Evolutionary conservation across 2,329 filamentous ascomycete species (phyloP).

Genomic region (Periconia sp.): DNA sequence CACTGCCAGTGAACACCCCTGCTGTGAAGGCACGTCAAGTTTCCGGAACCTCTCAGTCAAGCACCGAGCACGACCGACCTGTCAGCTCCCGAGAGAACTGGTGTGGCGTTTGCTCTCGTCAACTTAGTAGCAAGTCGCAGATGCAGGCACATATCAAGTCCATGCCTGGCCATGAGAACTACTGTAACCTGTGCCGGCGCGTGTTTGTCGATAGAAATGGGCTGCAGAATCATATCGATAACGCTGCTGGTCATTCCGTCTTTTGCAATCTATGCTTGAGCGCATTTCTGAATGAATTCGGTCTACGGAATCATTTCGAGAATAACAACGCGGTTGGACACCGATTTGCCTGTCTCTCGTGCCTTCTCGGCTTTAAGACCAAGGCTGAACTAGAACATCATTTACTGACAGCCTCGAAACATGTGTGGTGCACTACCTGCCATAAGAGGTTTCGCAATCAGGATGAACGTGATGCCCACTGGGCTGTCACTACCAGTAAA

Average conservation of each 20-base stretch:
- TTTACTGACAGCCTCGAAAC: slow-evolving; percentile 25
- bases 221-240: slow-evolving; percentile 37
- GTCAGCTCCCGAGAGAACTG: slow-evolving; percentile 25
- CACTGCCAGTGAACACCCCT: background rate
- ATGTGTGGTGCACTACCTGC: slow-evolving; percentile 33
- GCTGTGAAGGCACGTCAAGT: slow-evolving; percentile 4
- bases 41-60: slow-evolving; percentile 8
- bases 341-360: slow-evolving; percentile 29
- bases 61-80: slow-evolving; percentile 16
- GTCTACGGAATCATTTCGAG: slow-evolving; percentile 36
- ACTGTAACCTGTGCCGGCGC: slow-evolving; percentile 39
- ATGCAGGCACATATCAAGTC: slow-evolving; percentile 31
- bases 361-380: slow-evolving; percentile 28
- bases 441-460: slow-evolving; percentile 30
- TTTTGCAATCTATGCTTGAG: slow-evolving; percentile 38
- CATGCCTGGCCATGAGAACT: slow-evolving; percentile 26
- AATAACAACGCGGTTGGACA: slow-evolving; percentile 34
- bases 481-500: slow-evolving; percentile 29
- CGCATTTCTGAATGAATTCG: slow-evolving; percentile 36
- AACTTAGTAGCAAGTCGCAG: slow-evolving; percentile 23
- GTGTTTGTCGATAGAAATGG: slow-evolving; percentile 39
- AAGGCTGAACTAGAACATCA: slow-evolving; percentile 25
- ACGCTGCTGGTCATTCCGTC: slow-evolving; percentile 27
- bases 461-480: slow-evolving; percentile 35
- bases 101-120: slow-evolving; percentile 34